phyloP scores from a whole-genome alignment of 768 basidiomycete species.

The Cystobasidium tubakii region DNA sequence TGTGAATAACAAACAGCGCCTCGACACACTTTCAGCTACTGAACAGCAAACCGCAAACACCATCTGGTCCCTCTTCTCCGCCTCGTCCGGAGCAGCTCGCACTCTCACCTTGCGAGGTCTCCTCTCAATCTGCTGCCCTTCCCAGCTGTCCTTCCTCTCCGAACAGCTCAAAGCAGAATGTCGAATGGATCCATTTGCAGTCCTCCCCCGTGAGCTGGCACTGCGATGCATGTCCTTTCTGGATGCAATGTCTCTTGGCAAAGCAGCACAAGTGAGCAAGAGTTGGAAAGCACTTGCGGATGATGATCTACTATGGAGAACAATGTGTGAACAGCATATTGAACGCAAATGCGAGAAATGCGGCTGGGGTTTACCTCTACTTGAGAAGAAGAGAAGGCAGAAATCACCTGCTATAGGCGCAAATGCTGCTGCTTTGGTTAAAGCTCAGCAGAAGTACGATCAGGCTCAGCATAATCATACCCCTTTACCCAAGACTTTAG shows the following conservation, averaged over 20 bases:
- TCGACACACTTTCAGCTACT: slow-evolving; percentile 69
- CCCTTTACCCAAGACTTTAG: slow-evolving; percentile 21
- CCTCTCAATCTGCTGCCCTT: slow-evolving; percentile 99
- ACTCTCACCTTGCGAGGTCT: slow-evolving; percentile 93
- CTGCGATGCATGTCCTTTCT: slow-evolving; percentile 81
- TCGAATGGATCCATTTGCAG: slow-evolving; percentile 85
- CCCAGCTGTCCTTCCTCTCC: slow-evolving; percentile 89
- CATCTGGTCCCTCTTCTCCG: slow-evolving; percentile 94
- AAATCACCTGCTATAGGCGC: slow-evolving; percentile 43
- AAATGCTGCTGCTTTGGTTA: slow-evolving; percentile 11
- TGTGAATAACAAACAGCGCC: slow-evolving; percentile 60
- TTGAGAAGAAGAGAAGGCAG: slow-evolving; percentile 65
- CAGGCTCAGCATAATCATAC: slow-evolving; percentile 25
- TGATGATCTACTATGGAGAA: slow-evolving; percentile 89
- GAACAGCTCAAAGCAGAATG: slow-evolving; percentile 86
- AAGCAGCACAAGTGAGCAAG: slow-evolving; percentile 77
- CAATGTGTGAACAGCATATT: slow-evolving; percentile 97
- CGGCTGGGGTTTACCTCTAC: slow-evolving; percentile 89
- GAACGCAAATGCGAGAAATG: slow-evolving; percentile 94
- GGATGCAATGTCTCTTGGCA: slow-evolving; percentile 71
- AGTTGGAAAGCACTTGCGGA: slow-evolving; percentile 81
- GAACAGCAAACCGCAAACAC: slow-evolving; percentile 83
- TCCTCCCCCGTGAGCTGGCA: slow-evolving; percentile 85
- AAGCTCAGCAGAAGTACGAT: slow-evolving; percentile 21
- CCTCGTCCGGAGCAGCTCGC: slow-evolving; percentile 80